Conservation (phyloP, 345 rosid species). For the Populus deltoides region DNA sequence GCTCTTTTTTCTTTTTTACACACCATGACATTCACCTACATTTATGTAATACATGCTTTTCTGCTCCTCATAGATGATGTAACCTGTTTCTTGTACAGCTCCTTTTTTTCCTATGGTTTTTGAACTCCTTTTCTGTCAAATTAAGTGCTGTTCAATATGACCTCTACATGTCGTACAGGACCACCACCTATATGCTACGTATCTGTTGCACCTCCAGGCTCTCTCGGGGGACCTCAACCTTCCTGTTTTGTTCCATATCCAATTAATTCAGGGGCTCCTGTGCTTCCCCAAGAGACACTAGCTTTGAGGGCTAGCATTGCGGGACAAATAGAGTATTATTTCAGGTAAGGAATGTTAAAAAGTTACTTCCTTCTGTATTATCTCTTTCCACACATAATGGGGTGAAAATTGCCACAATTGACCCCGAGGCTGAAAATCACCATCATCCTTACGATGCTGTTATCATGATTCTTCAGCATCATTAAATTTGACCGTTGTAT, state of each 20-base stretch:
- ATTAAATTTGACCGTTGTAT: not conserved
- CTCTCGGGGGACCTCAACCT: conserved; percentile 72
- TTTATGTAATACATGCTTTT: not conserved
- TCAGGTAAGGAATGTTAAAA: conserved; percentile 52
- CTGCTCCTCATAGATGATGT: not conserved
- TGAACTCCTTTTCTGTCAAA: not conserved
- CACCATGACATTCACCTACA: not conserved
- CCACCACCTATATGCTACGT: conserved; percentile 61
- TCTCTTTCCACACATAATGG: not conserved
- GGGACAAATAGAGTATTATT: conserved; percentile 88
- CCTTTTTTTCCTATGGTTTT: not conserved
- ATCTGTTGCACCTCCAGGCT: conserved; percentile 64
- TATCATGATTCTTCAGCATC: not conserved
- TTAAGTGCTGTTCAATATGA: not conserved
- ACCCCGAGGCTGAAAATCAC: not conserved
- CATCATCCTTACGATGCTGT: not conserved
- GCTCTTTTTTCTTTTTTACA: not conserved
- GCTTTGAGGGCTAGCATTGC: conserved; percentile 53
- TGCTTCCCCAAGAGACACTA: conserved; percentile 42
- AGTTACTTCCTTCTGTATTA: not conserved
- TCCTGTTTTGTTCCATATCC: conserved; percentile 61
- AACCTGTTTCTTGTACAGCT: not conserved
- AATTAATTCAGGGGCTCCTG: conserved; percentile 46
- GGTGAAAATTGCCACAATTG: conserved; percentile 4
- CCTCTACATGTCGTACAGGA: conserved; percentile 37